Conservation (phyloP, 2,329 filamentous ascomycete genomes). For the Xylariaceae sp. region DNA sequence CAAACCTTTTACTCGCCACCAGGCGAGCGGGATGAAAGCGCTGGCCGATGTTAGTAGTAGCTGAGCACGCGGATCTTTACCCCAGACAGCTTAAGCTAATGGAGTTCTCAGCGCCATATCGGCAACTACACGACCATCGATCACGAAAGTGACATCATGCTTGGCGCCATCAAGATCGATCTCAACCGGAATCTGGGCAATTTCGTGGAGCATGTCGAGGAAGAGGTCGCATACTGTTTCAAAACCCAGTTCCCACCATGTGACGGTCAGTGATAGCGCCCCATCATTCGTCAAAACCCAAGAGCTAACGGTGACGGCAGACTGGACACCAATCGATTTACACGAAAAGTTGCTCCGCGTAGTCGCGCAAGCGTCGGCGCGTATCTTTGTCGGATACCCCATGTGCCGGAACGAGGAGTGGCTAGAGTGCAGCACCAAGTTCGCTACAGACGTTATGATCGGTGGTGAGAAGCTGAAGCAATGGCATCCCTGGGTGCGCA, state of each 20-base stretch:
- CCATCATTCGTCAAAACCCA: not conserved
- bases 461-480: conserved; percentile 29
- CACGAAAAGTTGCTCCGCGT: conserved; percentile 27
- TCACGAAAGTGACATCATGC: conserved; percentile 30
- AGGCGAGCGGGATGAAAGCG: conserved; percentile 30
- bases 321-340: conserved; percentile 29
- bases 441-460: conserved; percentile 27
- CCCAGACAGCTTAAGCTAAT: not conserved
- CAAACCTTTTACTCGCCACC: conserved; percentile 25
- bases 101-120: conserved; percentile 23
- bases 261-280: conserved; percentile 19
- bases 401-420: conserved; percentile 29
- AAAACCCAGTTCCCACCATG: conserved; percentile 27
- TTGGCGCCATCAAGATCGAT: conserved; percentile 29
- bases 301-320: conserved; percentile 13
- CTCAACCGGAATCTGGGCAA: conserved; percentile 27
- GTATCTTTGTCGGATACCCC: conserved; percentile 29
- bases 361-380: conserved; percentile 28
- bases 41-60: conserved; percentile 25
- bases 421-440: conserved; percentile 29
- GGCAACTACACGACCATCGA: conserved; percentile 30
- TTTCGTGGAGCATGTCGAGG: conserved; percentile 27
- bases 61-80: not conserved
- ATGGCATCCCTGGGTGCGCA: conserved; percentile 28
- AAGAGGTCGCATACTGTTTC: conserved; percentile 27